Evolutionary conservation across 345 rosid genomes (phyloP).

Genomic region (Conringia planisiliqua): DNA sequence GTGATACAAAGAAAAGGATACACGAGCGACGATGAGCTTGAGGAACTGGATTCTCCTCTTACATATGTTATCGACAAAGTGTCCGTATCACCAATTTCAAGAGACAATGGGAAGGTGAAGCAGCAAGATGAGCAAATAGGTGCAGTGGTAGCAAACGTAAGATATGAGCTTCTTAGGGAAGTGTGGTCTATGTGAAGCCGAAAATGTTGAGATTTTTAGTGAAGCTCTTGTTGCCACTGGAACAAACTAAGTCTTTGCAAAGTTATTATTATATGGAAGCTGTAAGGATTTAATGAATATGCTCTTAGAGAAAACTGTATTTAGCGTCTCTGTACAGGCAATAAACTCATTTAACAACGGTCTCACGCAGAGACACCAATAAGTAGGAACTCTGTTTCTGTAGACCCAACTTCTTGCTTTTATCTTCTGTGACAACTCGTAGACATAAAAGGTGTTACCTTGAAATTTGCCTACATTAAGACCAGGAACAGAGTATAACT

Average conservation of each 20-base stretch:
- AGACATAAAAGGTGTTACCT: too few species aligned
- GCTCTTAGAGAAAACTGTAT: background rate
- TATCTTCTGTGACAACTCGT: background rate
- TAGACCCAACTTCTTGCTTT: background rate
- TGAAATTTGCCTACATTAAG: too few species aligned
- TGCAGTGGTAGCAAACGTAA: constrained; percentile 34
- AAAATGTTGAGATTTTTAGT: background rate
- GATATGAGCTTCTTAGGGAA: constrained; percentile 83
- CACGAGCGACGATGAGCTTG: constrained; percentile 91
- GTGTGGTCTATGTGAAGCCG: constrained; percentile 46
- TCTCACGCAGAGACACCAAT: too few species aligned
- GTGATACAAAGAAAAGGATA: constrained; percentile 77
- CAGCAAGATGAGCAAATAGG: constrained; percentile 3
- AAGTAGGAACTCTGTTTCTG: background rate
- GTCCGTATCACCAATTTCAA: background rate
- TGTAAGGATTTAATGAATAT: background rate
- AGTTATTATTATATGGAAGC: background rate
- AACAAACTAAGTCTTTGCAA: background rate
- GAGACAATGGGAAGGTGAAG: background rate
- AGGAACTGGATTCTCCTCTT: constrained; percentile 72
- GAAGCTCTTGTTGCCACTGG: background rate
- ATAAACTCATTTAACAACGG: too few species aligned
- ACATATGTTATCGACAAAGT: constrained; percentile 47
- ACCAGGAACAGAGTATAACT: too few species aligned
- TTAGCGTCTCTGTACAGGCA: background rate